Percentiles rank a stretch among this genome's conserved stretches.
These are phyloP conservation scores for Starmera quercuum DNA, from an alignment of 805 yeast genomes.

Conservation along the genomic window DNA sequence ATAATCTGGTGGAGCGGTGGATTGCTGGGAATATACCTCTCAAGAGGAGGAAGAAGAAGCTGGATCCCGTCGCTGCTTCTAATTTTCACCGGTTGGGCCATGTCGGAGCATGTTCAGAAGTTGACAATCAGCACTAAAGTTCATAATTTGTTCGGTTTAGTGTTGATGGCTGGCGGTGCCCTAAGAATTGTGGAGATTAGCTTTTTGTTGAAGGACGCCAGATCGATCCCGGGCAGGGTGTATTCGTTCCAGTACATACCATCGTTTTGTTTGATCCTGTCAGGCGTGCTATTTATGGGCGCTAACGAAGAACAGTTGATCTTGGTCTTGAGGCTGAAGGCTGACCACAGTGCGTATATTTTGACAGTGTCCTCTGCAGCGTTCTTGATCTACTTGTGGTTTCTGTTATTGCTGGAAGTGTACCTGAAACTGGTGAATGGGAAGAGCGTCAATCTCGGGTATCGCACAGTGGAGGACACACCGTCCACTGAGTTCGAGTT, in stretches of 20 bases:
- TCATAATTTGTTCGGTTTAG: slow-evolving; percentile 79
- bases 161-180: slow-evolving; percentile 72
- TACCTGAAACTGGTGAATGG: slow-evolving; percentile 36
- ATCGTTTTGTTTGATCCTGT: slow-evolving; percentile 66
- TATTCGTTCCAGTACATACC: slow-evolving; percentile 80
- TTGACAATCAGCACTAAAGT: slow-evolving; percentile 75
- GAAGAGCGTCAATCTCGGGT: background rate
- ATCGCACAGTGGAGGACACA: background rate
- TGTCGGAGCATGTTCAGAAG: slow-evolving; percentile 83
- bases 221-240: slow-evolving; percentile 37
- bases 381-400: slow-evolving; percentile 61
- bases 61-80: slow-evolving; percentile 77
- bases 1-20: slow-evolving; percentile 97
- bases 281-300: slow-evolving; percentile 83
- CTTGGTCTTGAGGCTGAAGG: slow-evolving; percentile 62
- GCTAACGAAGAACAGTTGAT: slow-evolving; percentile 86
- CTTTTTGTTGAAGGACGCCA: slow-evolving; percentile 61
- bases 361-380: slow-evolving; percentile 67
- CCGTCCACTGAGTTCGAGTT: no score
- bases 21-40: slow-evolving; percentile 68
- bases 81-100: slow-evolving; percentile 88
- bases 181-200: slow-evolving; percentile 73
- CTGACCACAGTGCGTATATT: slow-evolving; percentile 81
- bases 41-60: slow-evolving; percentile 60
- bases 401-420: slow-evolving; percentile 48